These are phyloP conservation scores for Fraxinus ornus DNA, from an alignment of 305 asterid species.

Conservation along the genomic window DNA sequence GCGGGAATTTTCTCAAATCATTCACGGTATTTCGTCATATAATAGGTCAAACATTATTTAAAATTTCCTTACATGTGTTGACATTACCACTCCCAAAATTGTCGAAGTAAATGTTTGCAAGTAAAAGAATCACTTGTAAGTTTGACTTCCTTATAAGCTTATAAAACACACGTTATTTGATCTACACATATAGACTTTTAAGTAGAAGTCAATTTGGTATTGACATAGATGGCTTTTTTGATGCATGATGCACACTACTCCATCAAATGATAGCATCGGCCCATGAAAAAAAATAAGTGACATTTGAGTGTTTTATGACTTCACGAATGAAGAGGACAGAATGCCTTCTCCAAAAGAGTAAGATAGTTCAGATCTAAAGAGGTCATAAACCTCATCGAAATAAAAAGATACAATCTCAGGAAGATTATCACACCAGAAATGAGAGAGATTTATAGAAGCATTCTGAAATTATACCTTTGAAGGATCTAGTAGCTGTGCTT, in stretches of 20 bases:
- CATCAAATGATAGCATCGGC: conserved; percentile 21
- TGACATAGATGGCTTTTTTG: background rate
- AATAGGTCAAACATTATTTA: background rate
- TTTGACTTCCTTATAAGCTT: background rate
- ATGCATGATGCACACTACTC: background rate
- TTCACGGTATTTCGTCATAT: background rate
- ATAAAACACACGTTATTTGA: background rate
- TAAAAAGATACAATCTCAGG: conserved; percentile 3
- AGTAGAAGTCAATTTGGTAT: background rate
- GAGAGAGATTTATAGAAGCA: conserved; percentile 11
- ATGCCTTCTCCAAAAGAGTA: conserved; percentile 8
- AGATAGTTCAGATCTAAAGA: conserved; percentile 13
- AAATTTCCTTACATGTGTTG: background rate
- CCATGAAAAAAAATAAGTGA: conserved; percentile 8
- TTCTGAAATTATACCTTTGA: conserved; percentile 60
- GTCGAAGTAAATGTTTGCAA: background rate
- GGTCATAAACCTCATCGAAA: background rate
- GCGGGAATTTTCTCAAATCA: background rate
- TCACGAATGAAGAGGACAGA: conserved; percentile 17
- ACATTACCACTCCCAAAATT: background rate
- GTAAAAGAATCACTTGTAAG: background rate
- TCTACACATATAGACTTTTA: background rate
- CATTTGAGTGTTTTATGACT: conserved; percentile 19
- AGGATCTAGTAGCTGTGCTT: conserved; percentile 85
- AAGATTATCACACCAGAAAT: conserved; percentile 14